These are phyloP conservation scores for Trichoderma arundinaceum DNA, from an alignment of 2,329 filamentous ascomycete species.

Conservation along the genomic window DNA sequence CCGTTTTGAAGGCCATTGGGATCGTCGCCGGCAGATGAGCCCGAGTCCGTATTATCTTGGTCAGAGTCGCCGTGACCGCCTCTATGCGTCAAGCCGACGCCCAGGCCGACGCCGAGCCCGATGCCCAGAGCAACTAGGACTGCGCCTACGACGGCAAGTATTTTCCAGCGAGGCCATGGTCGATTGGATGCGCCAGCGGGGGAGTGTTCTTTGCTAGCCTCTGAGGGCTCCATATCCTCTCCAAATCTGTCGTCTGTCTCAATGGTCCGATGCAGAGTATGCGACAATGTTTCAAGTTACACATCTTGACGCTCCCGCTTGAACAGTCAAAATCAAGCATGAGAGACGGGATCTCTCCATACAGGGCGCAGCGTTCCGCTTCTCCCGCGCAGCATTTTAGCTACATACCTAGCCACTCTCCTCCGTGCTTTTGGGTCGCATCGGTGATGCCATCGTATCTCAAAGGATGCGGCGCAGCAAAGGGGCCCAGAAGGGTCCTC, in stretches of 20 bases:
- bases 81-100: slow-evolving; percentile 56
- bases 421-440: background rate
- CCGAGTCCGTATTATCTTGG: slow-evolving; percentile 35
- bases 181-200: background rate
- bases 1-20: slow-evolving; percentile 31
- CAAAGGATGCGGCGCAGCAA: slow-evolving; percentile 24
- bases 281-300: background rate
- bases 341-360: background rate
- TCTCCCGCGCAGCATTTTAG: background rate
- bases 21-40: slow-evolving; percentile 28
- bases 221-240: background rate
- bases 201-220: background rate
- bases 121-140: slow-evolving; percentile 42
- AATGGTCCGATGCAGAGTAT: background rate
- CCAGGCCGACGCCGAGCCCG: slow-evolving; percentile 60
- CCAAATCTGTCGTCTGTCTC: background rate
- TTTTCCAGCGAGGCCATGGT: slow-evolving; percentile 42
- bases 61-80: slow-evolving; percentile 33
- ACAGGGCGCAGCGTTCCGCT: background rate
- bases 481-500: slow-evolving; percentile 21
- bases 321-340: background rate
- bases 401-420: background rate
- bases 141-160: slow-evolving; percentile 39
- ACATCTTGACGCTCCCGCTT: background rate
- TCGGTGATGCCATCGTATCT: background rate